Conservation (phyloP, 78 protist genomes). For the Protostelium mycophagum region DNA sequence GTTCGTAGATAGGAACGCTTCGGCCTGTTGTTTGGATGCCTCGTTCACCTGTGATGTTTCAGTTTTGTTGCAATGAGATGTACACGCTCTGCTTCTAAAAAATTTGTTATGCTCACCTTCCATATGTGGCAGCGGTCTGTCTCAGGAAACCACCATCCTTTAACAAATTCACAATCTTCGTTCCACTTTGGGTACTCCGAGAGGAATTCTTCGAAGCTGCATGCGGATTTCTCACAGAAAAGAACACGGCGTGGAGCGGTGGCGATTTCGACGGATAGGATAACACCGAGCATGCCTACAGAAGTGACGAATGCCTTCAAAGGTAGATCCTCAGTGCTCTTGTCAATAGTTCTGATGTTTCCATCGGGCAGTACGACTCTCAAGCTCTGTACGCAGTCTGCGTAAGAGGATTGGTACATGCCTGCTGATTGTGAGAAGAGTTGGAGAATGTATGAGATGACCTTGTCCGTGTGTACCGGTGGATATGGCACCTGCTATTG, state of each 20-base stretch:
- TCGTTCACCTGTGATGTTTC: neutral
- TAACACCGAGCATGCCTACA: neutral
- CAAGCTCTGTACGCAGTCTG: neutral
- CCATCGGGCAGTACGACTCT: neutral
- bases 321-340: neutral
- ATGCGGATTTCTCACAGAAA: neutral
- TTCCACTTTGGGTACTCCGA: neutral
- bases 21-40: neutral
- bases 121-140: neutral
- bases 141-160: neutral
- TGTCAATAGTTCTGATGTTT: neutral
- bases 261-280: neutral
- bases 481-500: neutral
- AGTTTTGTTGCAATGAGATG: neutral
- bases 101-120: no score
- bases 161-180: neutral
- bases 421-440: no score
- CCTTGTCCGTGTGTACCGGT: neutral
- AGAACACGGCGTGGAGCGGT: neutral
- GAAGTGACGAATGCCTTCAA: neutral
- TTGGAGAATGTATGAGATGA: no score
- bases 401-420: neutral
- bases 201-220: neutral
- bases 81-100: no score
- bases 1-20: neutral